A percentile compares a stretch with the other conserved stretches of the same genome.
These are phyloP conservation scores for Biscogniauxia marginata DNA, from an alignment of 2,329 filamentous ascomycete genomes.

Conservation along the genomic window DNA sequence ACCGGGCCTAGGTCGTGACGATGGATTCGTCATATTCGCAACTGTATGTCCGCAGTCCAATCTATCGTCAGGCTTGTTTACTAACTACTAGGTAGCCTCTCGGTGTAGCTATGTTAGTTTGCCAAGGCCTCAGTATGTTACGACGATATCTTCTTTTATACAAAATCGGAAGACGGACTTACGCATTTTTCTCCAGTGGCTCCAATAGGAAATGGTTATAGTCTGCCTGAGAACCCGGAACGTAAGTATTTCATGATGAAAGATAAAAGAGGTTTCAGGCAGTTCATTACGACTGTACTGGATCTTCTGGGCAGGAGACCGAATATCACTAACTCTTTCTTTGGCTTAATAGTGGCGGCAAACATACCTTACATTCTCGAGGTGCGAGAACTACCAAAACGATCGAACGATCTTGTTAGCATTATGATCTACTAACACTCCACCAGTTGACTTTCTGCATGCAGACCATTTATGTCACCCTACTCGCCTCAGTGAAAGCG, in stretches of 20 bases:
- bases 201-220: conserved; percentile 17
- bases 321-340: not conserved
- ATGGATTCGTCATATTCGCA: conserved; percentile 30
- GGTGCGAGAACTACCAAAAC: conserved; percentile 4
- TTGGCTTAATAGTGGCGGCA: conserved; percentile 1
- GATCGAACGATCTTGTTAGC: not conserved
- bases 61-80: not conserved
- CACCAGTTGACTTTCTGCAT: conserved; percentile 18
- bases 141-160: not conserved
- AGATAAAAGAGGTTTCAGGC: not conserved
- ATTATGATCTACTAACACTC: conserved; percentile 1
- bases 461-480: conserved; percentile 19
- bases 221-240: conserved; percentile 13
- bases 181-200: conserved; percentile 4
- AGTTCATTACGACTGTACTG: not conserved
- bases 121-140: conserved; percentile 17
- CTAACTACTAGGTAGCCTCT: conserved; percentile 12
- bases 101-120: conserved; percentile 16
- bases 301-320: no score
- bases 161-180: not conserved
- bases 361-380: conserved; percentile 20
- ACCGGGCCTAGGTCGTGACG: conserved; percentile 35
- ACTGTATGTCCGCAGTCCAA: conserved; percentile 11
- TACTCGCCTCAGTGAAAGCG: conserved; percentile 18
- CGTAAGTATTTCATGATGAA: conserved; percentile 1